A percentile compares a stretch with the other conserved stretches of the same genome.
These are phyloP conservation scores for Mangifera indica DNA, from an alignment of 345 rosid species.

Conservation along the genomic window DNA sequence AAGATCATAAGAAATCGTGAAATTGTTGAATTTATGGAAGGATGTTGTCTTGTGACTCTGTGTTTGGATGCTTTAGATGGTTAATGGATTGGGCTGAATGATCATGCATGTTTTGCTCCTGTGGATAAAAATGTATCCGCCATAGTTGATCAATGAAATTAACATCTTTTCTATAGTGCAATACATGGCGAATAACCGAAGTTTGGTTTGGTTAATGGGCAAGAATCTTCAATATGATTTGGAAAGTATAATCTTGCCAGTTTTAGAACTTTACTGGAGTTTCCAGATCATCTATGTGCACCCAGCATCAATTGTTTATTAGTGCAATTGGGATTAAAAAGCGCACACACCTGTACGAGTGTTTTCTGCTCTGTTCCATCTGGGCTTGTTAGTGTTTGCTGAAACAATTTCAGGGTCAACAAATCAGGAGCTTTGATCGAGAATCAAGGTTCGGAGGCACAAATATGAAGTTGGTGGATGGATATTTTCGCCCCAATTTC, in stretches of 20 bases:
- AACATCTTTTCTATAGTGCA: not conserved
- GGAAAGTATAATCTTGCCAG: not conserved
- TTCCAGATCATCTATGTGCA: not conserved
- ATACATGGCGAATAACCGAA: not conserved
- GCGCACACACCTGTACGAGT: not conserved
- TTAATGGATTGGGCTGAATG: not conserved
- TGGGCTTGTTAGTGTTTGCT: not conserved
- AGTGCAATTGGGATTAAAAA: not conserved
- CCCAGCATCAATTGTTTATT: not conserved
- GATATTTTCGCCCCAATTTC: too few relatives aligned
- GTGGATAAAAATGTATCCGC: not conserved
- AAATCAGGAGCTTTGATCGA: too few relatives aligned
- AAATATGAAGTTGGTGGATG: too few relatives aligned
- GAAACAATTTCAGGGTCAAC: too few relatives aligned
- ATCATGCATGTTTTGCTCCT: not conserved
- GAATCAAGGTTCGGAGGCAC: too few relatives aligned
- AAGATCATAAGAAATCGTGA: slow-evolving; percentile 43
- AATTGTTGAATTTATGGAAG: slow-evolving; percentile 35
- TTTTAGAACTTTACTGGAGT: not conserved
- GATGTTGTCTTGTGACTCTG: slow-evolving; percentile 26
- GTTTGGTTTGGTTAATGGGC: not conserved
- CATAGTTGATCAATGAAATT: not conserved
- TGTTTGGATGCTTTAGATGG: slow-evolving; percentile 14
- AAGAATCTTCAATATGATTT: not conserved
- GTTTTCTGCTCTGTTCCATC: not conserved